These are phyloP conservation scores for Russula vinacea DNA, from an alignment of 768 basidiomycete species.

Conservation along the genomic window DNA sequence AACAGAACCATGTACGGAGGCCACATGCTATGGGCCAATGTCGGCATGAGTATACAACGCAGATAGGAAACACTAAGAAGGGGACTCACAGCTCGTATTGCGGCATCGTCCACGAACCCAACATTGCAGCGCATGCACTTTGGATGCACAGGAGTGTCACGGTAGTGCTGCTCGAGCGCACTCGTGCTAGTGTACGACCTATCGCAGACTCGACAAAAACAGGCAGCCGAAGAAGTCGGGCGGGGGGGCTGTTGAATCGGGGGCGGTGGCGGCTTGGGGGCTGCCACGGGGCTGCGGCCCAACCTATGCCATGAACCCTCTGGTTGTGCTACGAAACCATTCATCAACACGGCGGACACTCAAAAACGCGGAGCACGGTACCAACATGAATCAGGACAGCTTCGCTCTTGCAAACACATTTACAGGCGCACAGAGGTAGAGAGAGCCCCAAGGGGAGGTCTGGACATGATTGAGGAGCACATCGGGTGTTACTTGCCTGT, in stretches of 20 bases:
- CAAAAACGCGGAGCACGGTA: not conserved
- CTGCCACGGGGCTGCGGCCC: not conserved
- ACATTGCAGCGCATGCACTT: slow-evolving; percentile 45
- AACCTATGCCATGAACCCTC: slow-evolving; percentile 18
- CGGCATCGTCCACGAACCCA: slow-evolving; percentile 41
- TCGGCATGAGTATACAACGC: not conserved
- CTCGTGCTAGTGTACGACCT: not conserved
- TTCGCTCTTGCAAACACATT: slow-evolving; percentile 27
- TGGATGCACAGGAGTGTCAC: slow-evolving; percentile 45
- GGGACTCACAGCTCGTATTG: slow-evolving; percentile 39
- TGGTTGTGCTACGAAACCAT: slow-evolving; percentile 20
- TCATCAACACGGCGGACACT: slow-evolving; percentile 3
- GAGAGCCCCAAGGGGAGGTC: slow-evolving; percentile 24
- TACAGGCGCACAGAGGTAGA: slow-evolving; percentile 28
- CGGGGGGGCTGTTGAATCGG: not conserved
- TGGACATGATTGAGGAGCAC: slow-evolving; percentile 22
- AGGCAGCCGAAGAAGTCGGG: not conserved
- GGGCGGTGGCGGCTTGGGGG: not conserved
- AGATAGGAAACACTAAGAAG: not conserved
- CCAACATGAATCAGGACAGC: slow-evolving; percentile 20
- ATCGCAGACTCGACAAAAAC: slow-evolving; percentile 6
- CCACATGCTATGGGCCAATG: slow-evolving; percentile 35
- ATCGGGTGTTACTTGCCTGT: slow-evolving; percentile 15
- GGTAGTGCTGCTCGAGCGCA: slow-evolving; percentile 47
- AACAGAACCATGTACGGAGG: slow-evolving; percentile 1